Evolutionary conservation across 352 stramenopile species (phyloP).

Genomic region (Phytopythium helicoides): DNA sequence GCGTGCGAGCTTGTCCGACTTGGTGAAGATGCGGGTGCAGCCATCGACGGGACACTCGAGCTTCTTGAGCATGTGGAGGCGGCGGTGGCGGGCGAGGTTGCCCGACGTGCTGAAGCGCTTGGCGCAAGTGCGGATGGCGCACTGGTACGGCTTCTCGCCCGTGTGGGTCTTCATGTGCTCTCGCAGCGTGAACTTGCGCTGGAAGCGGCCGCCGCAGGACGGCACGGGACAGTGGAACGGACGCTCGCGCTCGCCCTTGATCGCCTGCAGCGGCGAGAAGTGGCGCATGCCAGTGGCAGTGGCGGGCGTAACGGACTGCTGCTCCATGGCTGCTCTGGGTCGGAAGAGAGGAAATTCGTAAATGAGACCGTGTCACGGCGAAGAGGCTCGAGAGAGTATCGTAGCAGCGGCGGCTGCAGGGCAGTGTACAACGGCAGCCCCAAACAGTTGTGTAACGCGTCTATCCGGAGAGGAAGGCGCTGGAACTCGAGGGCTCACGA

Average conservation of each 20-base stretch:
- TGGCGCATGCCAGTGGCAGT: conserved; percentile 3
- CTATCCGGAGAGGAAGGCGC: background rate
- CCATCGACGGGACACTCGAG: conserved; percentile 44
- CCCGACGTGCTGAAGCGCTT: conserved; percentile 68
- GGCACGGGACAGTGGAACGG: conserved; percentile 40
- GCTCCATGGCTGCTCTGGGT: conserved; percentile 21
- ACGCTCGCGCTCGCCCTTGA: conserved; percentile 25
- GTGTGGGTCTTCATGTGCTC: conserved; percentile 84
- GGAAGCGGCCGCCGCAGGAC: conserved; percentile 46
- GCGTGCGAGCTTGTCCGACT: conserved; percentile 45
- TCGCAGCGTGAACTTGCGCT: conserved; percentile 71
- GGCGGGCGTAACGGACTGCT: background rate
- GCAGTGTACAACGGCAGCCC: background rate
- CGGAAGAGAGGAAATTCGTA: conserved; percentile 30
- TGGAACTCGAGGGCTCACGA: background rate
- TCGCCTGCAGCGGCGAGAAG: conserved; percentile 3
- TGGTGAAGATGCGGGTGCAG: conserved; percentile 53
- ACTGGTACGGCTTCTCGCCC: conserved; percentile 70
- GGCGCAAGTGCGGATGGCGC: conserved; percentile 41
- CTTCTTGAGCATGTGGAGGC: conserved; percentile 47
- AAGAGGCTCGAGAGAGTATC: background rate
- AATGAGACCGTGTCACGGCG: conserved; percentile 17
- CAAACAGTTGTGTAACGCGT: no score
- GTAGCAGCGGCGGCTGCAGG: background rate
- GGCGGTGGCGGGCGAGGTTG: conserved; percentile 54